Evolutionary conservation across 148 eudicot species (phyloP).

Genomic region (Tetragonia tetragonoides): DNA sequence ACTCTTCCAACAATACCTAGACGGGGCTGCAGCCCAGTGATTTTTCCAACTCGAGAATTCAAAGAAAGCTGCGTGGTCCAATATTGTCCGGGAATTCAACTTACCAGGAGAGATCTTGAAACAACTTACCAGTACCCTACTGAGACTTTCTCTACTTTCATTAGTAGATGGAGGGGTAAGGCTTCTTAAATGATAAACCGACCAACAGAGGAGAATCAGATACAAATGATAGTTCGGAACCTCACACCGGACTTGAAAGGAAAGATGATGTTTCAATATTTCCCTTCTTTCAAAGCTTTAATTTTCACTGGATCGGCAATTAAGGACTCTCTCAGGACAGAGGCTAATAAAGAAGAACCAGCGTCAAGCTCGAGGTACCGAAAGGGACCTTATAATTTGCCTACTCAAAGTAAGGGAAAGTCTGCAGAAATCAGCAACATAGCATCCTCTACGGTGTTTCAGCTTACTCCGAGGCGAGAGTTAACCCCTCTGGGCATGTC

Average conservation of each 20-base stretch:
- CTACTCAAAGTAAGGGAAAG: too few relatives aligned
- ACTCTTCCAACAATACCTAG: constrained; percentile 1
- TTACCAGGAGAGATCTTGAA: too few relatives aligned
- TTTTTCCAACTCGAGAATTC: not conserved
- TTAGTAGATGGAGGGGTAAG: not conserved
- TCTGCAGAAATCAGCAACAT: too few relatives aligned
- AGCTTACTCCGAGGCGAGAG: too few relatives aligned
- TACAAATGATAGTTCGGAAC: not conserved
- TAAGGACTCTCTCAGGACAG: not conserved
- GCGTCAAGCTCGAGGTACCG: too few relatives aligned
- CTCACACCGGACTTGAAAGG: not conserved
- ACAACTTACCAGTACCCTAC: not conserved
- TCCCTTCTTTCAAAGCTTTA: not conserved
- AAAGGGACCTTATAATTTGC: too few relatives aligned
- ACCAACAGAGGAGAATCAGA: not conserved
- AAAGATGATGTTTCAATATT: not conserved
- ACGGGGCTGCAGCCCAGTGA: not conserved
- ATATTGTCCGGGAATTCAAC: not conserved
- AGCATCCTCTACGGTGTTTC: too few relatives aligned
- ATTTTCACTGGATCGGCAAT: not conserved
- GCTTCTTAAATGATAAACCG: not conserved
- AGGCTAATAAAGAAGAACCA: not conserved
- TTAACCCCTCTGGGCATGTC: too few relatives aligned
- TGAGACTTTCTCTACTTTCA: not conserved
- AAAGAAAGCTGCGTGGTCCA: not conserved